Evolutionary conservation across 2,329 filamentous ascomycete genomes (phyloP).

Genomic region (Trichoderma brevicompactum): DNA sequence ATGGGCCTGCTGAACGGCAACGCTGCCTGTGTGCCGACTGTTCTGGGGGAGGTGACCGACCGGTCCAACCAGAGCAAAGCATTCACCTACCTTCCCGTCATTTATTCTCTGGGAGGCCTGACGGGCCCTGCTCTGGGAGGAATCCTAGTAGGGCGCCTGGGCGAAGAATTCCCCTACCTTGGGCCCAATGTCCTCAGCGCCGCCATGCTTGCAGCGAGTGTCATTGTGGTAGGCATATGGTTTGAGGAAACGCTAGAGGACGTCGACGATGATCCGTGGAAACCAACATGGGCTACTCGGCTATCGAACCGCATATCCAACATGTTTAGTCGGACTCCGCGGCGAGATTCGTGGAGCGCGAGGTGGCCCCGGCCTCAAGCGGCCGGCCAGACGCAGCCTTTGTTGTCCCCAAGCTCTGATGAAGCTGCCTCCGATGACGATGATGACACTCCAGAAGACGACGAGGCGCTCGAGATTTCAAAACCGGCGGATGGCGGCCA

Average conservation of each 20-base stretch:
- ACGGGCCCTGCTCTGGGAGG: constrained; percentile 92
- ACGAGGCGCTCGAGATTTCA: not conserved
- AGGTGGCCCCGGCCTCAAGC: constrained; percentile 44
- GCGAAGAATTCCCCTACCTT: constrained; percentile 76
- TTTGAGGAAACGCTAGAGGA: constrained; percentile 75
- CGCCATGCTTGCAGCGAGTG: constrained; percentile 69
- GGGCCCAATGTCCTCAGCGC: constrained; percentile 82
- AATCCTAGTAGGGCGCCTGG: constrained; percentile 68
- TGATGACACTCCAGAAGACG: constrained; percentile 29
- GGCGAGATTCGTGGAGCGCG: constrained; percentile 45
- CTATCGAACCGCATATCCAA: constrained; percentile 37
- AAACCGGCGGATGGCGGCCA: constrained; percentile 25
- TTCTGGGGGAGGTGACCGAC: constrained; percentile 92
- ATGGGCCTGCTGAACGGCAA: constrained; percentile 97
- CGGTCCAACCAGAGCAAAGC: constrained; percentile 91
- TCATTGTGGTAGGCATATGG: constrained; percentile 76
- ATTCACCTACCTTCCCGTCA: constrained; percentile 91
- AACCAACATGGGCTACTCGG: constrained; percentile 42
- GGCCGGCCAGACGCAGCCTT: constrained; percentile 35
- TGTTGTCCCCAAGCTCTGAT: constrained; percentile 35
- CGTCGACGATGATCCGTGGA: constrained; percentile 38
- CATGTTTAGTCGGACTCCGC: constrained; percentile 27
- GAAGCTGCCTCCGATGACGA: constrained; percentile 35
- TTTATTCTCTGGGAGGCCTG: constrained; percentile 95
- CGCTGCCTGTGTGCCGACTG: constrained; percentile 90